Conservation (phyloP, 345 rosid genomes). For the Diplotaxis tenuifolia region DNA sequence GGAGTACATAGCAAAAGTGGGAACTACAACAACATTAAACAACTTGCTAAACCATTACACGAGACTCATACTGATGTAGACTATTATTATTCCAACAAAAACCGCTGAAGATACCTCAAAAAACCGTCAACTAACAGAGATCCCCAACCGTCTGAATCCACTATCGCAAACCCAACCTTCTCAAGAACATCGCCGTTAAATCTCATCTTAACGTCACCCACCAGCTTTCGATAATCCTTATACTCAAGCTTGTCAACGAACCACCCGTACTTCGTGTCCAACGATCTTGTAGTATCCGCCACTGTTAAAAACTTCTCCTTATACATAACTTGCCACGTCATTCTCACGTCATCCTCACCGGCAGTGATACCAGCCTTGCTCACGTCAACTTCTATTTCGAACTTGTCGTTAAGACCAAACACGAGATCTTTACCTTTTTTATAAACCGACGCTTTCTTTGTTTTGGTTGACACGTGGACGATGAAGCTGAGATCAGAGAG, state of each 20-base stretch:
- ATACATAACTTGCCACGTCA: constrained; percentile 12
- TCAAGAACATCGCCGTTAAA: constrained; percentile 12
- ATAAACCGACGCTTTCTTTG: background rate
- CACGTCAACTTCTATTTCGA: constrained; percentile 22
- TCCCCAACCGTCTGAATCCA: background rate
- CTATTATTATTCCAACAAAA: background rate
- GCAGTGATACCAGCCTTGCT: background rate
- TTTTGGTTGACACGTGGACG: background rate
- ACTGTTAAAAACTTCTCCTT: background rate
- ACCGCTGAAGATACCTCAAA: constrained; percentile 17
- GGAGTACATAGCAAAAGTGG: background rate
- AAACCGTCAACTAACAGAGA: constrained; percentile 3
- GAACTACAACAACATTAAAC: background rate
- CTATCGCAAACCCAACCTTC: background rate
- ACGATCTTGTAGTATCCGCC: background rate
- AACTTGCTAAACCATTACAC: constrained; percentile 4
- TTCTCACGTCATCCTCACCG: background rate
- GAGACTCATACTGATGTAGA: background rate
- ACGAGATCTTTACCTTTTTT: constrained; percentile 16
- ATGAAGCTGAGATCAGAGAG: constrained; percentile 24
- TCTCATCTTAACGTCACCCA: constrained; percentile 5
- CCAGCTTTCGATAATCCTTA: background rate
- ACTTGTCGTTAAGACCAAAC: background rate
- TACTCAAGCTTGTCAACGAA: background rate
- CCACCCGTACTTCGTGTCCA: constrained; percentile 14